Base-by-base conservation (phyloP, 257 asterid species). In the Rubia yunnanensis region DNA sequence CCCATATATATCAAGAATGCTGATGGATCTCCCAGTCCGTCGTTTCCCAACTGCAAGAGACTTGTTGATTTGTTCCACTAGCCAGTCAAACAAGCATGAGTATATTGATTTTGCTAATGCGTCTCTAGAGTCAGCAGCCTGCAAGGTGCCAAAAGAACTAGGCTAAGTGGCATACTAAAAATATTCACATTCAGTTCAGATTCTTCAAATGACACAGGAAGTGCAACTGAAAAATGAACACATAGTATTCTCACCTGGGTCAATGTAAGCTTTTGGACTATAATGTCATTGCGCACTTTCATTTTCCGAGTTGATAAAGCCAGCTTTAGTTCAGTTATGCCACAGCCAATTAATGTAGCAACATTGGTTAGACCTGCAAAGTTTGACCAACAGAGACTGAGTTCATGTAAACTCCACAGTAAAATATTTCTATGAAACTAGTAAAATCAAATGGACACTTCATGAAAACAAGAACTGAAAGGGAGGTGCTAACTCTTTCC, bases 31-130 rank as follows among this genome's bases (percentile, higher is more conserved):
- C 71, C 96, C 99, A 41, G 99, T 94, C 62, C 96, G 89, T 32
- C 90, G 88, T 75, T 94, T 94, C 66, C 99, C 99, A 13, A 86
- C 95, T 58, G 91, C 94, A 35, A 90, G 85, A 53, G 99, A 94
- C 74, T 86, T 86, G 76, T 94, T 94, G 70, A 94, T 85, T 85
- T 94, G 95, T 69, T 94, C 97, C 66, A 94, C 92, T 41, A 94
- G 81, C 98, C 99, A 94, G 79, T 94, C 96, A 80, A 94, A 94
- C 82, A 94, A 84, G 83, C 96, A 86, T 59, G 96, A 83, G 82
- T 94, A 88, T 38, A 94, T 85, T 62, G 96, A 88, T 81, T 90
- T 94, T 63, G 99, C 97, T 84, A 94, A 73, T 8, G 96, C 97
- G 78, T 90, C 99, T 80, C 96, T 83, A 63, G 92, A 72, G 75